Evolutionary conservation across 441 rosid genomes (phyloP).

Genomic region (Breynia disticha): DNA sequence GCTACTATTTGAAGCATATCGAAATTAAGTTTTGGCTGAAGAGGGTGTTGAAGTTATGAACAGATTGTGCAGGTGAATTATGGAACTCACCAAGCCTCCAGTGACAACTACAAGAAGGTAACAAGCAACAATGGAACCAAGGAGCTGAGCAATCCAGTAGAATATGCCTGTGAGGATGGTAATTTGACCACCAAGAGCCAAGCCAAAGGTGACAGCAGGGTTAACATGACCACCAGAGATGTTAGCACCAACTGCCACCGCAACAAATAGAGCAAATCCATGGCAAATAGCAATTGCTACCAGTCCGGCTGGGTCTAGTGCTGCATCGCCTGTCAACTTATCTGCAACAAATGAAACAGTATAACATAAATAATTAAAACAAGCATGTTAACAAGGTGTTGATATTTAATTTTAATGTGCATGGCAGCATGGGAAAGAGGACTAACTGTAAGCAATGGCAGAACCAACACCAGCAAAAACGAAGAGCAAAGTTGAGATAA

Average conservation of each 20-base stretch:
- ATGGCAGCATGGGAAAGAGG: neutral
- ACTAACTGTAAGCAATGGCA: conserved; percentile 71
- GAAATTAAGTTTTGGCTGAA: no score
- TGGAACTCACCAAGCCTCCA: conserved; percentile 66
- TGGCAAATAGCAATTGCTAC: conserved; percentile 81
- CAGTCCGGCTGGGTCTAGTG: conserved; percentile 78
- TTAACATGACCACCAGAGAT: conserved; percentile 94
- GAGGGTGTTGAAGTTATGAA: no score
- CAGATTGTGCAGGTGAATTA: no score
- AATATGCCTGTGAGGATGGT: conserved; percentile 77
- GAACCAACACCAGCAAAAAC: conserved; percentile 95
- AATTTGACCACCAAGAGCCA: conserved; percentile 90
- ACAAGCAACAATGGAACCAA: conserved; percentile 83
- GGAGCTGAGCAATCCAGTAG: conserved; percentile 88
- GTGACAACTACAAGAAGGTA: conserved; percentile 68
- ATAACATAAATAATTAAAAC: no score
- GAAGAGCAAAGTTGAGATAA: conserved; percentile 85
- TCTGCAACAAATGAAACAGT: conserved; percentile 22
- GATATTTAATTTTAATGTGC: no score
- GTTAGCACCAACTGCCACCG: conserved; percentile 75
- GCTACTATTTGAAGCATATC: no score
- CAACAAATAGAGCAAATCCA: conserved; percentile 84
- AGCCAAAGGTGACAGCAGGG: conserved; percentile 89
- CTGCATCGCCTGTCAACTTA: conserved; percentile 66
- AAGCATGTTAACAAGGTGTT: no score